Base-by-base conservation (phyloP, 805 yeast species). In the Diddensiella transvaalensis region DNA sequence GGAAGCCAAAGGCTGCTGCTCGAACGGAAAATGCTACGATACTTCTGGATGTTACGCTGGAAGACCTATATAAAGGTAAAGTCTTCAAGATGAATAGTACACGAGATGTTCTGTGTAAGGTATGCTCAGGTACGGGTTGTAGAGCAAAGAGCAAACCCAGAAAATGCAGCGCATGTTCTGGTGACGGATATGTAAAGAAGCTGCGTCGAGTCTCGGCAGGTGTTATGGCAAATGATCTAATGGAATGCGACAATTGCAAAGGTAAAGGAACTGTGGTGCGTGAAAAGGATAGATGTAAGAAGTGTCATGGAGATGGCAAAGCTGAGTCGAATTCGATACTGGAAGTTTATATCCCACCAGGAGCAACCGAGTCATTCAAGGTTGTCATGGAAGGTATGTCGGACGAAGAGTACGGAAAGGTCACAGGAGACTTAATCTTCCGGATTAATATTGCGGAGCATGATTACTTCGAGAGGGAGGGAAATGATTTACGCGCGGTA, bases 21-120 rank as follows among this genome's bases (percentile, higher is more conserved):
- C 54, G 64, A 26, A 84, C 95, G 0, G 82, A 73, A 3, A 88
- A 87, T 62, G 93, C 89, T 0, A 66, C 69, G n/a, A 63, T 88
- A 42, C 76, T 79, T 22, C 75, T 87, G 10, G 77, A 76, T 3
- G 78, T 90, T 10, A 72, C 85, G 0, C 66, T 88, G 52, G 86
- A 81, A 48, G 96, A 88, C 50, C 66, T 87, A 38, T 89, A 79
- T 71, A 80, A 79, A 54, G 96, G 98, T 3, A 87, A 87, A 63
- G 78, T 82, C 5, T 75, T 89, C 53, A 86, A 86, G 61, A 77
- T 86, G 59, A 76, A 85, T 2, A 76, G 85, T 2, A 78, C 83
- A 2, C 77, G 96, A 62, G 78, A 85, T 58, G 72, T 85, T 6
- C 66, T 89, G 1, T 91, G 99, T 70, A 65, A 73, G 3, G 60